These are phyloP conservation scores for Sphaerosporella brunnea DNA, from an alignment of 495 filamentous ascomycete species.

Conservation along the genomic window DNA sequence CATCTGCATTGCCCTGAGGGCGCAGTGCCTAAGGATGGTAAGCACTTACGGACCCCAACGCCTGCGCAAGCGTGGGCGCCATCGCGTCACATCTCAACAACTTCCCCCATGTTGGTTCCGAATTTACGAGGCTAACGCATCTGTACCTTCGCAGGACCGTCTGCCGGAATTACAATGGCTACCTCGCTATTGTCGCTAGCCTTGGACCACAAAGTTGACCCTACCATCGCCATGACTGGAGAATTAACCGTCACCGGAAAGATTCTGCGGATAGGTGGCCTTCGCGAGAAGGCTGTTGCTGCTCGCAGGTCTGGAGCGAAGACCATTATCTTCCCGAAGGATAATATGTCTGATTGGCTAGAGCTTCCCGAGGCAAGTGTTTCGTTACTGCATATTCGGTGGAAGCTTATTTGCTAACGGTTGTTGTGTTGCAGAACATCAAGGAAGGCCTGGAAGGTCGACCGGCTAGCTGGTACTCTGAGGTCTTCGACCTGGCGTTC, in stretches of 20 bases:
- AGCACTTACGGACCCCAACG: slow-evolving; percentile 14
- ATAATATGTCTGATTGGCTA: slow-evolving; percentile 92
- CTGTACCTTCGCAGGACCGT: slow-evolving; percentile 40
- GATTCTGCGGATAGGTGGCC: slow-evolving; percentile 84
- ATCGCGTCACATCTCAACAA: slow-evolving; percentile 2
- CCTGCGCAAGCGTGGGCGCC: background rate
- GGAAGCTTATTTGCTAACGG: slow-evolving; percentile 19
- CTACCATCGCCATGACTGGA: slow-evolving; percentile 93
- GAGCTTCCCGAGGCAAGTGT: slow-evolving; percentile 81
- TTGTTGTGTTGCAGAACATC: slow-evolving; percentile 54
- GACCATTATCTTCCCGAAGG: slow-evolving; percentile 85
- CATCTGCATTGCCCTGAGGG: slow-evolving; percentile 97
- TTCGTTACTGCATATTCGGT: slow-evolving; percentile 6
- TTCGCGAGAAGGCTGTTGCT: slow-evolving; percentile 98
- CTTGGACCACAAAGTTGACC: slow-evolving; percentile 56
- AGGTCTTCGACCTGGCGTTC: slow-evolving; percentile 87
- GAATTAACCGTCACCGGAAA: slow-evolving; percentile 96
- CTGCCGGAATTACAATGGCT: slow-evolving; percentile 93
- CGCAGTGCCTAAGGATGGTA: slow-evolving; percentile 85
- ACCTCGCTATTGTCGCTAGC: slow-evolving; percentile 75
- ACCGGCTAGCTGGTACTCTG: slow-evolving; percentile 80
- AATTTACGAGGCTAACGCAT: background rate
- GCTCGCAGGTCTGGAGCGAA: slow-evolving; percentile 83
- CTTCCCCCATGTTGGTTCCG: background rate
- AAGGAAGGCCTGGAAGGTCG: slow-evolving; percentile 84